phyloP scores from a whole-genome alignment of 805 yeast genomes.

The Teunomyces pallodes region DNA sequence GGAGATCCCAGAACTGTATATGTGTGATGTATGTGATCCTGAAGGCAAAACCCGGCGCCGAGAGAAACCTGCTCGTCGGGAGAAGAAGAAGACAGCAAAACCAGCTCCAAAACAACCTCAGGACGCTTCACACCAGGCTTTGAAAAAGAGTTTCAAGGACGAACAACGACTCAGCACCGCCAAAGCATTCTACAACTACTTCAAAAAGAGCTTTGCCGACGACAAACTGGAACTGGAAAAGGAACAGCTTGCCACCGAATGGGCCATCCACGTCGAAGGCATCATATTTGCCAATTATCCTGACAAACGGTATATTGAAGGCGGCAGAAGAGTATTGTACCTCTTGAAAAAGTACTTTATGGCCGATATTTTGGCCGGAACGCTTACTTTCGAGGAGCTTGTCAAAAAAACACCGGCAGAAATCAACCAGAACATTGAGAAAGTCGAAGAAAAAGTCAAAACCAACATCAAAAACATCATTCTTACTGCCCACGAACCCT shows the following conservation, averaged over 20 bases:
- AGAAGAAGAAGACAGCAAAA: not conserved
- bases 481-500: conserved; percentile 50
- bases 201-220: conserved; percentile 40
- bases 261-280: conserved; percentile 53
- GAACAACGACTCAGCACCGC: conserved; percentile 49
- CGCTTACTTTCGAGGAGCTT: conserved; percentile 54
- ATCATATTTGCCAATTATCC: conserved; percentile 37
- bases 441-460: conserved; percentile 68
- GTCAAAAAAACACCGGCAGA: conserved; percentile 71
- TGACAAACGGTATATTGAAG: conserved; percentile 55
- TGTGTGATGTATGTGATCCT: conserved; percentile 56
- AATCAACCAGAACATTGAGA: conserved; percentile 72
- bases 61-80: not conserved
- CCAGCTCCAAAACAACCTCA: not conserved
- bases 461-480: conserved; percentile 69
- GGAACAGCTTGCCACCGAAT: conserved; percentile 36
- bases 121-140: conserved; percentile 14
- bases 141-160: conserved; percentile 15
- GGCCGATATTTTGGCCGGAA: conserved; percentile 52
- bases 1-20: conserved; percentile 46
- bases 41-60: conserved; percentile 2
- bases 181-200: conserved; percentile 48
- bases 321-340: conserved; percentile 63
- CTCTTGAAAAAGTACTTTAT: conserved; percentile 64
- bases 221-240: conserved; percentile 18